phyloP scores from a whole-genome alignment of 2,329 filamentous ascomycete genomes.

The Trichoderma endophyticum region DNA sequence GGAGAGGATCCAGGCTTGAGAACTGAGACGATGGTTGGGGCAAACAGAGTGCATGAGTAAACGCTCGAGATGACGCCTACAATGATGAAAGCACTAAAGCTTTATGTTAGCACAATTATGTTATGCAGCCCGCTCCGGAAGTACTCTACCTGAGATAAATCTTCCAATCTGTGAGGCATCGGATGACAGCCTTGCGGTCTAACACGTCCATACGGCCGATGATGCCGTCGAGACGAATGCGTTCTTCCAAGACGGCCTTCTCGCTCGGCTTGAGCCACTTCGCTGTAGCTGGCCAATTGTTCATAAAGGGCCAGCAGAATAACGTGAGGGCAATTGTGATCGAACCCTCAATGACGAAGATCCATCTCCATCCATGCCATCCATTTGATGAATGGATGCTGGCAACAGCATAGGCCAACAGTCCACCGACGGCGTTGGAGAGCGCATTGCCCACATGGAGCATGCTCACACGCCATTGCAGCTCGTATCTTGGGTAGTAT shows the following conservation, averaged over 20 bases:
- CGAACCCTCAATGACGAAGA: slow-evolving; percentile 10
- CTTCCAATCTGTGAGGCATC: slow-evolving; percentile 14
- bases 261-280: slow-evolving; percentile 6
- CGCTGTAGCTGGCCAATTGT: slow-evolving; percentile 10
- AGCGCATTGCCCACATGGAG: slow-evolving; percentile 26
- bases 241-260: neutral
- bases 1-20: neutral
- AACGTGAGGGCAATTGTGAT: slow-evolving; percentile 5
- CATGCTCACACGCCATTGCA: slow-evolving; percentile 26
- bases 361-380: slow-evolving; percentile 27
- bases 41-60: slow-evolving; percentile 7
- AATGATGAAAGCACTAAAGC: neutral
- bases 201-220: slow-evolving; percentile 11
- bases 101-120: neutral
- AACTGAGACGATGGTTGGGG: slow-evolving; percentile 1
- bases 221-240: slow-evolving; percentile 3
- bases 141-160: neutral
- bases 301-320: slow-evolving; percentile 9
- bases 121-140: neutral
- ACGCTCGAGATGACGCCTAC: slow-evolving; percentile 11
- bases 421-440: slow-evolving; percentile 25
- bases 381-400: slow-evolving; percentile 24
- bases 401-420: slow-evolving; percentile 27
- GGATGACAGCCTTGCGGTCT: neutral
- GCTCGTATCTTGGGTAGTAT: slow-evolving; percentile 25